Evolutionary conservation across 2,329 filamentous ascomycete species (phyloP), one percentile per base, ranked within the genome.

Genomic region (Ceratocystiopsis brevicomis): DNA sequence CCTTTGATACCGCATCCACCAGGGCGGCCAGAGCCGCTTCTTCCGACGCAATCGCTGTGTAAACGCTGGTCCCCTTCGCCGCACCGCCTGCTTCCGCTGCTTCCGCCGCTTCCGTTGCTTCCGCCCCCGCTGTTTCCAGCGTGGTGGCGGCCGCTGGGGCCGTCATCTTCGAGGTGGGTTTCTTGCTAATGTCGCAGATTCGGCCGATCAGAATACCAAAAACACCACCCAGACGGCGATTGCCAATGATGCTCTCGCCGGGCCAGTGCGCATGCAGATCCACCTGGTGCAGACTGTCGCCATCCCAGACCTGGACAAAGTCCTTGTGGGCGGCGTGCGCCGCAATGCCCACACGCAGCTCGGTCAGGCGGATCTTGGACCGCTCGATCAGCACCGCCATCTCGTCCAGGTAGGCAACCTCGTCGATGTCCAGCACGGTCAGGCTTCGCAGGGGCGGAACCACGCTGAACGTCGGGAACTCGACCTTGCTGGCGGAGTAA

Each of bases 381-480:
- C 76, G 72, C 47, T 79, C 78, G 47, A 90, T 75, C 13, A 90
- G 66, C 37, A 83, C 66, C 43, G 79, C 78, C 72, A 90, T 80
- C 59, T 90, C 84, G 54, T 88, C 82, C 35, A 88, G 61, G 56
- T 90, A 90, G 25, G 78, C 71, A n/a, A 84, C 60, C 54, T 88
- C 81, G 53, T 90, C 84, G 47, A 90, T 81, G 51, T 90, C 80
- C 37, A 90, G 64, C 1, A 87, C 83, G 41, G 73, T 81, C 46
- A 90, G 58, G 50, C 78, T 84, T 57, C 76, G 81, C 42, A 90
- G 59, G 1, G 81, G 69, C 11, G 82, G 81, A 9, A 92, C 64
- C 11, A 83, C 73, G 38, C 81, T 88, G 52, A 90, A 81, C 2
- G 80, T 85, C 1, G 83, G 83, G 51, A 81, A 80, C 58, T 88